Evolutionary conservation across 1,284 basidiomycete species (phyloP), one percentile per base, ranked within the genome.

Genomic region (Meripilus lineatus): DNA sequence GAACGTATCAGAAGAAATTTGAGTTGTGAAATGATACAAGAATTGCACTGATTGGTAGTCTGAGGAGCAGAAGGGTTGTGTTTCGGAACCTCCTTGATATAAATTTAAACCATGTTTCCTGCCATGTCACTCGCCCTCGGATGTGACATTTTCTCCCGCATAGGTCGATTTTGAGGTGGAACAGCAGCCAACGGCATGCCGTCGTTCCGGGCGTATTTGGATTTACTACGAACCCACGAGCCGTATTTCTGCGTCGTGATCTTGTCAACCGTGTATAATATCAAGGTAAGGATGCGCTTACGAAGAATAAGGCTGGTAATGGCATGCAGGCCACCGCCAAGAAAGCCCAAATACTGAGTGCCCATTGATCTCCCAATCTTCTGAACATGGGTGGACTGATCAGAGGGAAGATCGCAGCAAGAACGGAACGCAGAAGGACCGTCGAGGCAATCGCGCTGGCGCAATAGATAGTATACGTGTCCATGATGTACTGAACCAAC

Each of bases 361-460:
- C 82, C 82, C 84, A 85, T 48, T 77, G 65, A 38, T 81, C 75
- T 7, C 82, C 82, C 13, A 86, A 69, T 4, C 62, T 64, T 6
- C 60, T 55, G 58, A 81, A 84, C 71, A 85, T 74, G 32, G 70
- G 53, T 0, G 75, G 70, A 25, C 72, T 77, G 58, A 84, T 75
- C 5, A 83, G 62, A 8, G 81, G 81, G 62, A 84, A 84, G 3
- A 75, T 67, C 1, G 77, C 79, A 3, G 81, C 87, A 42, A 82
- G 72, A 2, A 75, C 61, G 2, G 77, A 81, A 32, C 86, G 76
- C 30, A 83, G 58, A 21, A 90, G 76, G 21, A 86, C 78, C 18
- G 82, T 84, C 25, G 84, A 76, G 0, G 85, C 83, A 25, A 85
- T 69, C 3, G 82, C 82, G 45, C 75, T 78, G 0, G 84, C 83